phyloP scores from a whole-genome alignment of 768 basidiomycete species.

The Russula foetens region DNA sequence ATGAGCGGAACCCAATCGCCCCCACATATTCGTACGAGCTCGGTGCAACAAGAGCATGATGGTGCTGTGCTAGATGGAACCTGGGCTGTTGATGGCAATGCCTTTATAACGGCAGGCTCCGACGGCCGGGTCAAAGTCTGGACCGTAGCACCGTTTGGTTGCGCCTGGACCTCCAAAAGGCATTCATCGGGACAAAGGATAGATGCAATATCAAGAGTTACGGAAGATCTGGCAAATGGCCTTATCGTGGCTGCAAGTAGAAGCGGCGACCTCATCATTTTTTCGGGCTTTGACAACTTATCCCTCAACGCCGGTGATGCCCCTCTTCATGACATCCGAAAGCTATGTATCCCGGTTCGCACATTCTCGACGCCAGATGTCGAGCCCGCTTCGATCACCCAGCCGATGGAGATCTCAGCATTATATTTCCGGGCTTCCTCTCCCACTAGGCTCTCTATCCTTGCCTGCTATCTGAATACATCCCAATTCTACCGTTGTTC shows the following conservation, averaged over 20 bases:
- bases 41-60: conserved; percentile 53
- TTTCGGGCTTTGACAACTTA: conserved; percentile 35
- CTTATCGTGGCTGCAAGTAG: conserved; percentile 42
- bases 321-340: not conserved
- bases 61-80: conserved; percentile 47
- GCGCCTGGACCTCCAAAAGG: conserved; percentile 54
- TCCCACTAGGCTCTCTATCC: conserved; percentile 27
- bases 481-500: conserved; percentile 44
- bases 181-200: conserved; percentile 30
- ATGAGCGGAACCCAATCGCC: conserved; percentile 46
- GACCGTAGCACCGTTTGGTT: conserved; percentile 46
- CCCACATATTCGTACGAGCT: conserved; percentile 41
- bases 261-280: conserved; percentile 52
- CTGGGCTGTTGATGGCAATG: conserved; percentile 36
- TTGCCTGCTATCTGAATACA: conserved; percentile 45
- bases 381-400: not conserved
- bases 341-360: conserved; percentile 1
- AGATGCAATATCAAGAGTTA: conserved; percentile 47
- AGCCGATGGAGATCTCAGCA: not conserved
- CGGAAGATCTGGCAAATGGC: conserved; percentile 35
- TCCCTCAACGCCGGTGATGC: conserved; percentile 16
- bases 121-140: conserved; percentile 73
- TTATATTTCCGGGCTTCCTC: conserved; percentile 8
- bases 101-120: conserved; percentile 44
- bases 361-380: not conserved